Conservation (phyloP, 495 filamentous ascomycete species). For the Trichoderma orchidacearum region DNA sequence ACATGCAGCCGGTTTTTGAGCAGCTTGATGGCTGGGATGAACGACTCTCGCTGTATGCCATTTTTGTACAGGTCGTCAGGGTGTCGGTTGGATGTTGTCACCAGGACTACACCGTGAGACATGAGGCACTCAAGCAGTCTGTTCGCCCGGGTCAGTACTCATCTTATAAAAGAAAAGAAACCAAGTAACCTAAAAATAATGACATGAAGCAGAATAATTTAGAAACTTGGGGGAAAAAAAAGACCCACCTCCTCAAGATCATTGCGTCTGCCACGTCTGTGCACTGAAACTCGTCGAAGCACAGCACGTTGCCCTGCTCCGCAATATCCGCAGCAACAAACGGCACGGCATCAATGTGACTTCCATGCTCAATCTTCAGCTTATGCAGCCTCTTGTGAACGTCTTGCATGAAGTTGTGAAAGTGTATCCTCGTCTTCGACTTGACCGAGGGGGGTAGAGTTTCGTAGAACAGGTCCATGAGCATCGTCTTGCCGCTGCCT, state of each 20-base stretch:
- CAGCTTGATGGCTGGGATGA: conserved; percentile 89
- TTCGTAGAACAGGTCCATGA: conserved; percentile 98
- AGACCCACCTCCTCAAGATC: conserved; percentile 63
- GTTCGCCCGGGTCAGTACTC: background rate
- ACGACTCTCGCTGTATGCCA: conserved; percentile 88
- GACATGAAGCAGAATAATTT: background rate
- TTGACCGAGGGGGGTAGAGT: conserved; percentile 70
- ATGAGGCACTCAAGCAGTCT: conserved; percentile 81
- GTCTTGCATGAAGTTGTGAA: conserved; percentile 99
- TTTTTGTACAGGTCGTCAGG: conserved; percentile 96
- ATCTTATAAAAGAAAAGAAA: background rate
- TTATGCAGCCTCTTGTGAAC: conserved; percentile 85
- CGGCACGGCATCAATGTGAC: conserved; percentile 81
- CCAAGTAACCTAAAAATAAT: too few species aligned
- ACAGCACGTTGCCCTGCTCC: conserved; percentile 69
- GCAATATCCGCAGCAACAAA: conserved; percentile 91
- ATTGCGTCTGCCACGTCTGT: conserved; percentile 98
- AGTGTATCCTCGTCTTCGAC: conserved; percentile 90
- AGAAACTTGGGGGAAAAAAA: background rate
- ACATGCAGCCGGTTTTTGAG: conserved; percentile 71
- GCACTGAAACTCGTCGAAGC: conserved; percentile 98
- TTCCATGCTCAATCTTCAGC: conserved; percentile 79
- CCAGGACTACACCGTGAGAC: conserved; percentile 89
- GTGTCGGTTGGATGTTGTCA: conserved; percentile 95
- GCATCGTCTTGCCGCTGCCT: conserved; percentile 96